Conservation (phyloP, 306 rosid genomes). For the Casuarina equisetifolia region DNA sequence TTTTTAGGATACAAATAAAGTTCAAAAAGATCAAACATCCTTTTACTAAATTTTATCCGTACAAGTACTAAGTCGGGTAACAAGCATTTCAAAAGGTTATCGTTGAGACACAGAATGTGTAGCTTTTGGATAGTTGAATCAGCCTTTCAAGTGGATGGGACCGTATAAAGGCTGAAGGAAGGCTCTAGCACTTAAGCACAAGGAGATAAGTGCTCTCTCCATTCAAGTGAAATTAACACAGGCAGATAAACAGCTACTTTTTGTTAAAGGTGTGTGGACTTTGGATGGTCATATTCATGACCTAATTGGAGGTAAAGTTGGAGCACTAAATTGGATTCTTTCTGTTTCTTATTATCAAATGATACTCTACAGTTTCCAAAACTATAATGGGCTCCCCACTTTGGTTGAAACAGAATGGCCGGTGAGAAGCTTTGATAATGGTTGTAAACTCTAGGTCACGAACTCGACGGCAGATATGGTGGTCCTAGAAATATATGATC, state of each 20-base stretch:
- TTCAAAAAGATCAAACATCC: too few species aligned
- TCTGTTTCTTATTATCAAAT: neutral
- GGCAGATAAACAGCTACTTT: neutral
- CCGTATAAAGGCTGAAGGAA: conserved; percentile 6
- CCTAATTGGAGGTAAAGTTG: conserved; percentile 23
- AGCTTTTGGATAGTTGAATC: conserved; percentile 33
- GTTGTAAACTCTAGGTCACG: neutral
- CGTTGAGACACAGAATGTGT: neutral
- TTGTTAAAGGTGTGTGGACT: neutral
- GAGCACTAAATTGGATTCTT: neutral
- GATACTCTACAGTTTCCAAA: neutral
- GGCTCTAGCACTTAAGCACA: neutral
- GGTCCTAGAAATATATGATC: too few species aligned
- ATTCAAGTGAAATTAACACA: conserved; percentile 15
- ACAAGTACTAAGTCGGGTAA: neutral
- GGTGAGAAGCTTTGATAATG: neutral
- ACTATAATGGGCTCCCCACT: conserved; percentile 34
- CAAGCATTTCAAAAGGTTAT: neutral
- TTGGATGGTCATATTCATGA: conserved; percentile 26
- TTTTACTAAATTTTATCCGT: too few species aligned
- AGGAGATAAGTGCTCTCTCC: conserved; percentile 36
- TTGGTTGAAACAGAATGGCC: conserved; percentile 10
- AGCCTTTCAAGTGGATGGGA: conserved; percentile 32
- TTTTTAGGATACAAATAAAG: too few species aligned
- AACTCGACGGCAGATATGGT: neutral